Evolutionary conservation across 2,329 filamentous ascomycete genomes (phyloP).

Genomic region (Fusarium sp.): DNA sequence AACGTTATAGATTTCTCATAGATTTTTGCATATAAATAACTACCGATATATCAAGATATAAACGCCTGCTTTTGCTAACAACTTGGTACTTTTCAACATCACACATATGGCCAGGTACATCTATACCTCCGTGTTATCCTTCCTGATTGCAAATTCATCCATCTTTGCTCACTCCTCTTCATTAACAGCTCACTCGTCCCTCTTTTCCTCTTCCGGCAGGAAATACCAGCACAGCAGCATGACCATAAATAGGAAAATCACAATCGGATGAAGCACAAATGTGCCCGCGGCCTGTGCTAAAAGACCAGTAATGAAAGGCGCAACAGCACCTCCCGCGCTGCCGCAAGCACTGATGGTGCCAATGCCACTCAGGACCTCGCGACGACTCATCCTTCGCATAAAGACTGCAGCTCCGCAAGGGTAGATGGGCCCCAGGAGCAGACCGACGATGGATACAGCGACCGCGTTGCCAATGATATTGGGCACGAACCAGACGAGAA

Average conservation of each 20-base stretch:
- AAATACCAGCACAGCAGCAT: slow-evolving; percentile 75
- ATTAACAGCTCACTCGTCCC: slow-evolving; percentile 55
- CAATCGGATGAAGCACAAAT: slow-evolving; percentile 74
- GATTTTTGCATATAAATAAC: slow-evolving; percentile 18
- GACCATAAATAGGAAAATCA: slow-evolving; percentile 70
- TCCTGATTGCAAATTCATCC: neutral
- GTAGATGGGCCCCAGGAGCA: slow-evolving; percentile 83
- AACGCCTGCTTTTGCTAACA: neutral
- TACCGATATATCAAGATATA: neutral
- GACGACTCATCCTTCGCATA: slow-evolving; percentile 66
- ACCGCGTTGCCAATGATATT: slow-evolving; percentile 78
- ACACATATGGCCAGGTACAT: no score
- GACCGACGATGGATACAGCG: slow-evolving; percentile 74
- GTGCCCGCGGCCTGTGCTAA: slow-evolving; percentile 71
- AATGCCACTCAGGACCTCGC: slow-evolving; percentile 71
- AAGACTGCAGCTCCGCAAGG: slow-evolving; percentile 77
- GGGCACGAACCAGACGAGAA: slow-evolving; percentile 83
- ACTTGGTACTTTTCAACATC: neutral
- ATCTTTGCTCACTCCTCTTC: neutral
- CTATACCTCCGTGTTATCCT: neutral
- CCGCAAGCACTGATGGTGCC: slow-evolving; percentile 77
- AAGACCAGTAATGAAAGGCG: slow-evolving; percentile 73
- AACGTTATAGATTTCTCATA: slow-evolving; percentile 27
- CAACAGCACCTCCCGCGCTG: slow-evolving; percentile 73
- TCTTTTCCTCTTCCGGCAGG: slow-evolving; percentile 68